phyloP scores from a whole-genome alignment of 1,284 basidiomycete species.

The Tilletia indica region DNA sequence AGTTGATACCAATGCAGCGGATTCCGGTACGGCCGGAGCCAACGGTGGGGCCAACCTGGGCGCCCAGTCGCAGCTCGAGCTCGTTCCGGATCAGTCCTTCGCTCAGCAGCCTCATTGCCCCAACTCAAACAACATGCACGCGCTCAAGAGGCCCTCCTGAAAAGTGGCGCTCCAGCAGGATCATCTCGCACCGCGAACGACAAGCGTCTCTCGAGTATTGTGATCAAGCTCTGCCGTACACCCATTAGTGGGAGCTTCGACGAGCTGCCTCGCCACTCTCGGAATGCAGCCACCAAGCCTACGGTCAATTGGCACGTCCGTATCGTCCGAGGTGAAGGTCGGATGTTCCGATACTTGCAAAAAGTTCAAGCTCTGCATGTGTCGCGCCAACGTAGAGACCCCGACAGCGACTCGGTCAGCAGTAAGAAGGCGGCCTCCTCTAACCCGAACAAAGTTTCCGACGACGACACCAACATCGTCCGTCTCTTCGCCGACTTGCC shows the following conservation, averaged over 20 bases:
- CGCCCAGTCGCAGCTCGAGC: background rate
- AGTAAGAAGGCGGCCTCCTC: background rate
- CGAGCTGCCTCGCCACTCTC: constrained; percentile 34
- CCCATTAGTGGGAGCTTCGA: constrained; percentile 44
- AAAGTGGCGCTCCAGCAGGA: background rate
- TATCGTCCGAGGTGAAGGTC: constrained; percentile 41
- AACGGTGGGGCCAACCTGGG: no score
- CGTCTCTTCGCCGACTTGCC: constrained; percentile 23
- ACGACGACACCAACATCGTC: constrained; percentile 5
- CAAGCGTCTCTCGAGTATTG: constrained; percentile 21
- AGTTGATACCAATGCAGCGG: no score
- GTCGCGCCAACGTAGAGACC: constrained; percentile 21
- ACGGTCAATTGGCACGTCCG: constrained; percentile 31
- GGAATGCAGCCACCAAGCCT: constrained; percentile 19
- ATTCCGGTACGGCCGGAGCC: no score
- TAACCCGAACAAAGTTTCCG: background rate
- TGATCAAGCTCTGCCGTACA: constrained; percentile 46
- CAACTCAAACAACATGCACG: background rate
- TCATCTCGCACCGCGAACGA: background rate
- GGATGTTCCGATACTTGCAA: constrained; percentile 42
- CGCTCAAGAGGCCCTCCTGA: background rate
- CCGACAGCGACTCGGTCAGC: constrained; percentile 24
- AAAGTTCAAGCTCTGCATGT: constrained; percentile 16
- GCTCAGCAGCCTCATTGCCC: constrained; percentile 4
- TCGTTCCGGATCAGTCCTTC: constrained; percentile 2